Percentiles rank a stretch among this genome's conserved stretches.
phyloP scores from a whole-genome alignment of 768 basidiomycete species.

The Sarcodon sp. region DNA sequence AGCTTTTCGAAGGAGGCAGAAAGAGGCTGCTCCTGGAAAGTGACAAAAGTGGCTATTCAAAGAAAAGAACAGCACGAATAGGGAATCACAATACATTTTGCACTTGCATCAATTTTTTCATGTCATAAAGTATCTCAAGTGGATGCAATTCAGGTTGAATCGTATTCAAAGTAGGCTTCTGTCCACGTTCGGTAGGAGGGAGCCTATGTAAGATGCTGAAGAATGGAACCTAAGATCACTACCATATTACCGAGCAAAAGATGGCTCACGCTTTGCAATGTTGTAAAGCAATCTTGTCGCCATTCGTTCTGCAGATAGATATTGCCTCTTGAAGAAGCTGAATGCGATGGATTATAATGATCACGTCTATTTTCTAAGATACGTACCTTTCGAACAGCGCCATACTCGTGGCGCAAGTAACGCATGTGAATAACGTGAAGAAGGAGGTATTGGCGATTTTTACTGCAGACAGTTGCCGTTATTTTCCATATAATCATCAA shows the following conservation, averaged over 20 bases:
- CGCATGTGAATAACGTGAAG: conserved; percentile 71
- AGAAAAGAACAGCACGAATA: background rate
- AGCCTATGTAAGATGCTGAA: conserved; percentile 39
- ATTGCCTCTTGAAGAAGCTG: conserved; percentile 72
- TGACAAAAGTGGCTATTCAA: background rate
- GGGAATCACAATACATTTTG: conserved; percentile 31
- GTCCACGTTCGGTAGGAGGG: conserved; percentile 33
- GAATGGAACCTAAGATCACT: background rate
- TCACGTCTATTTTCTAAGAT: background rate
- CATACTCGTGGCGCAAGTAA: conserved; percentile 54
- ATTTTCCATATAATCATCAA: background rate
- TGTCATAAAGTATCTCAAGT: conserved; percentile 64
- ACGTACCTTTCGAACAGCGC: conserved; percentile 54
- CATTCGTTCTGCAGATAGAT: conserved; percentile 57
- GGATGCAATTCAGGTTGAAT: conserved; percentile 69
- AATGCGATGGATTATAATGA: conserved; percentile 1
- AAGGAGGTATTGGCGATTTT: conserved; percentile 58
- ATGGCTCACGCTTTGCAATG: conserved; percentile 58
- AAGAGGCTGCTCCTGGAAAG: conserved; percentile 52
- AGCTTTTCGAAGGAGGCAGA: conserved; percentile 58
- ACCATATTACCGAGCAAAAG: background rate
- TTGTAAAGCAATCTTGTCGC: conserved; percentile 61
- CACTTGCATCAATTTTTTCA: conserved; percentile 61
- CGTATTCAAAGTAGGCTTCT: conserved; percentile 48
- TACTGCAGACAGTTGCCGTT: background rate